Evolutionary conservation across 2,329 filamentous ascomycete species (phyloP).

Genomic region (Curvularia lunata): DNA sequence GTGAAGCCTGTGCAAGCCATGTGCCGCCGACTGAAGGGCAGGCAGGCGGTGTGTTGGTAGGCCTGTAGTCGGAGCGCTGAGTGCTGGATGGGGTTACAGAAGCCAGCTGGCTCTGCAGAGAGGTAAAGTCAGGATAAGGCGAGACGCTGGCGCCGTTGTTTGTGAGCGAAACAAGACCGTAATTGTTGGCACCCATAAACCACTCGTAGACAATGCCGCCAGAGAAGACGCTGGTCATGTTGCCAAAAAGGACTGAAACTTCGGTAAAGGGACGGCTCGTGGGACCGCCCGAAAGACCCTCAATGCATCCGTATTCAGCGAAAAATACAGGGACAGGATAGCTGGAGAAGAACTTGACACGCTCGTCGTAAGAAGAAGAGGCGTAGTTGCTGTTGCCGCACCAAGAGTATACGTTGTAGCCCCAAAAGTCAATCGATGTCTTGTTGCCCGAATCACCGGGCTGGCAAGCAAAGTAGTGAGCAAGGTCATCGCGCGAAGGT

Average conservation of each 20-base stretch:
- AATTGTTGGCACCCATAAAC: constrained; percentile 89
- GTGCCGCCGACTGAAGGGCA: constrained; percentile 71
- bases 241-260: constrained; percentile 78
- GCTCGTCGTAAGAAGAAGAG: constrained; percentile 77
- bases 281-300: constrained; percentile 36
- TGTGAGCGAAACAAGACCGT: constrained; percentile 73
- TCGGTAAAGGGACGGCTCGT: constrained; percentile 81
- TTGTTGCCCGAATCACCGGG: constrained; percentile 49
- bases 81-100: constrained; percentile 70
- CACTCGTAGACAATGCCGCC: constrained; percentile 99
- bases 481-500: constrained; percentile 78
- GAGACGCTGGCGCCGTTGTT: constrained; percentile 65
- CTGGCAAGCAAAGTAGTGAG: constrained; percentile 95
- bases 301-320: constrained; percentile 96
- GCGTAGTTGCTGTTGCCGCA: constrained; percentile 82
- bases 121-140: constrained; percentile 72
- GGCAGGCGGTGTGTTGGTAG: constrained; percentile 69
- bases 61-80: constrained; percentile 69
- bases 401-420: constrained; percentile 99
- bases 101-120: constrained; percentile 72
- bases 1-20: constrained; percentile 73
- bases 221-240: constrained; percentile 88
- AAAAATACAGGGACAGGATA: constrained; percentile 98
- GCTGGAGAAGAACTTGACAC: constrained; percentile 82
- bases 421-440: constrained; percentile 90